Base-by-base conservation (phyloP, 1,284 basidiomycete species). In the Cryptococcus floricola region DNA sequence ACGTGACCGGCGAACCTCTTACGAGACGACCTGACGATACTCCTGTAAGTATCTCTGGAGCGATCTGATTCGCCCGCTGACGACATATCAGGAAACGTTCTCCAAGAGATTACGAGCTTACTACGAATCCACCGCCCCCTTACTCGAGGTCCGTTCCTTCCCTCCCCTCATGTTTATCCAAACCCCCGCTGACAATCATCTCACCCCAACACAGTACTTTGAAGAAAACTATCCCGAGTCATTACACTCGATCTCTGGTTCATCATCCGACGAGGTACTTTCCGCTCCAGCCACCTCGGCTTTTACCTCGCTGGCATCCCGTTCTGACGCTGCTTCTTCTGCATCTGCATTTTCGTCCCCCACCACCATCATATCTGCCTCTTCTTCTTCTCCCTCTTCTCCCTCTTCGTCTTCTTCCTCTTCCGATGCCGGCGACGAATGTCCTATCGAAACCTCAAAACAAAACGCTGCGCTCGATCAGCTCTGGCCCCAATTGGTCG, bases 21-120 rank as follows among this genome's bases (percentile, higher is more conserved):
- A 86, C 81, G 25, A 91, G 91, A 73, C 83, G 96, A 42, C 87
- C 91, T 25, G 94, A 99, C 72, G 94, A 98, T 74, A 90, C 91
- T 66, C 87, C 91, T 12, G 91, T 91, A 71, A 60, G 87, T 81
- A n/a, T n/a, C 16, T 16, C 41, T 42, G 9, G 2, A 8, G n/a
- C 16, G 7, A 14, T 42, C 19, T 42, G 19, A 42, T 42, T 42
- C 8, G n/a, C 19, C 31, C 10, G 10, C 31, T 34, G 14, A 41
- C 38, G 39, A 13, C 8, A 31, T 38, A 47, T 34, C 41, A 91
- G 90, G 89, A 89, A 75, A 84, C 86, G 25, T 96, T 95, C 74
- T 81, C 85, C 39, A 88, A 87, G 52, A 86, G 93, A 16, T 80
- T 97, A 27, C 77, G 81, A 52, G 83, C 87, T 53, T 98, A 93